These are phyloP conservation scores for Mrakia gelida DNA, from an alignment of 768 basidiomycete genomes.

Conservation along the genomic window DNA sequence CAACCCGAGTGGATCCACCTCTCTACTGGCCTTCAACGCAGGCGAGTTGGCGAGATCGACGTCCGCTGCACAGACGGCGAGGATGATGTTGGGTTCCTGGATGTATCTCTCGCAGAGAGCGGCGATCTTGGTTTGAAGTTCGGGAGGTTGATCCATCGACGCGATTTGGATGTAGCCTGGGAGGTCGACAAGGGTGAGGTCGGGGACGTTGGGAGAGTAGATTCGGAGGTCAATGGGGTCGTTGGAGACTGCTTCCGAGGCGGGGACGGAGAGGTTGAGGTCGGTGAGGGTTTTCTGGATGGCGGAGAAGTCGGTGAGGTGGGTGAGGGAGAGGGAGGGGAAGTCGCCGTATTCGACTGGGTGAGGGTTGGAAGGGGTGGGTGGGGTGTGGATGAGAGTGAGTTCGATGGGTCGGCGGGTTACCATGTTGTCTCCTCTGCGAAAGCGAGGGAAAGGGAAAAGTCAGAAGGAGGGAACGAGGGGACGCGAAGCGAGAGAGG, in stretches of 20 bases:
- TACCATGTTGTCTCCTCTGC: slow-evolving; percentile 97
- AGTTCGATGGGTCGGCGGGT: slow-evolving; percentile 97
- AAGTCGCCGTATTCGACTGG: slow-evolving; percentile 85
- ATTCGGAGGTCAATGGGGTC: slow-evolving; percentile 96
- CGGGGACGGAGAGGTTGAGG: slow-evolving; percentile 86
- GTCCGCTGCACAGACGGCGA: slow-evolving; percentile 98
- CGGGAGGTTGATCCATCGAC: slow-evolving; percentile 91
- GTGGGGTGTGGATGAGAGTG: slow-evolving; percentile 87
- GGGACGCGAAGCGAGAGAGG: background rate
- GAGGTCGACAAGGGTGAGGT: slow-evolving; percentile 93
- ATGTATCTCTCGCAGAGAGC: slow-evolving; percentile 91
- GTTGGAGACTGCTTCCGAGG: slow-evolving; percentile 84
- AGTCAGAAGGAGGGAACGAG: background rate
- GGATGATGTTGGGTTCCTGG: slow-evolving; percentile 97
- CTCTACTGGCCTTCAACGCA: slow-evolving; percentile 83
- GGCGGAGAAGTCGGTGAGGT: slow-evolving; percentile 81
- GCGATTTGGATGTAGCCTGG: slow-evolving; percentile 96
- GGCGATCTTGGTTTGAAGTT: slow-evolving; percentile 87
- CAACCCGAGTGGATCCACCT: slow-evolving; percentile 88
- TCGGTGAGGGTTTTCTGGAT: slow-evolving; percentile 92
- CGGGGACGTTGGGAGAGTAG: slow-evolving; percentile 91
- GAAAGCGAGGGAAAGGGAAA: background rate
- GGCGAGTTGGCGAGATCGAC: slow-evolving; percentile 98
- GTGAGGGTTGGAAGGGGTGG: slow-evolving; percentile 53
- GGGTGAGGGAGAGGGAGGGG: slow-evolving; percentile 80